phyloP scores from a whole-genome alignment of 148 eudicot species.

The Pharnaceum exiguum region DNA sequence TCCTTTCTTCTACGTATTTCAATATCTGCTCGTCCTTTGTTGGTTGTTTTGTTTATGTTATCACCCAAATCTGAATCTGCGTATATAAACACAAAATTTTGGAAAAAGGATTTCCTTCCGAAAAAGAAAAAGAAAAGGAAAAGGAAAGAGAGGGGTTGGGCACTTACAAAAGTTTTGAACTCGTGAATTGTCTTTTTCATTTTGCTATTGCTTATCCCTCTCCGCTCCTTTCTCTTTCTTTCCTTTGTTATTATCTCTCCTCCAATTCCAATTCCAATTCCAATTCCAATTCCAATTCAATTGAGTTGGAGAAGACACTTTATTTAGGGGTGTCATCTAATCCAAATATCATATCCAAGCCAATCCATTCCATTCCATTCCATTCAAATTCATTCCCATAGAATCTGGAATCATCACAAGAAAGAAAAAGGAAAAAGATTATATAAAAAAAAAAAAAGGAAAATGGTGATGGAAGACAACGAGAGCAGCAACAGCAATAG shows the following conservation, averaged over 20 bases:
- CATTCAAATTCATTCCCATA: too few species aligned
- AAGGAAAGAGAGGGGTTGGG: not conserved
- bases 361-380: too few species aligned
- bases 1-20: too few species aligned
- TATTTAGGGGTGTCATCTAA: too few species aligned
- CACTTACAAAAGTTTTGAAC: not conserved
- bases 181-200: slow-evolving; percentile 32
- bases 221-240: not conserved
- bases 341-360: too few species aligned
- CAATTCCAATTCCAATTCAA: too few species aligned
- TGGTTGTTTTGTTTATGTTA: slow-evolving; percentile 4
- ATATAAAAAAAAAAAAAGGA: not conserved
- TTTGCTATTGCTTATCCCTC: not conserved
- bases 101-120: not conserved
- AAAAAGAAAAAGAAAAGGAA: not conserved
- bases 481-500: slow-evolving; percentile 76
- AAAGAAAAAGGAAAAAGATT: not conserved
- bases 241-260: too few species aligned
- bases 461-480: slow-evolving; percentile 80
- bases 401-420: too few species aligned
- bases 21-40: not conserved
- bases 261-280: too few species aligned
- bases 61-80: slow-evolving; percentile 10
- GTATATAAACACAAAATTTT: not conserved
- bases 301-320: not conserved